Conservation (phyloP, 2,329 filamentous ascomycete genomes). For the Corinectria fuckeliana region DNA sequence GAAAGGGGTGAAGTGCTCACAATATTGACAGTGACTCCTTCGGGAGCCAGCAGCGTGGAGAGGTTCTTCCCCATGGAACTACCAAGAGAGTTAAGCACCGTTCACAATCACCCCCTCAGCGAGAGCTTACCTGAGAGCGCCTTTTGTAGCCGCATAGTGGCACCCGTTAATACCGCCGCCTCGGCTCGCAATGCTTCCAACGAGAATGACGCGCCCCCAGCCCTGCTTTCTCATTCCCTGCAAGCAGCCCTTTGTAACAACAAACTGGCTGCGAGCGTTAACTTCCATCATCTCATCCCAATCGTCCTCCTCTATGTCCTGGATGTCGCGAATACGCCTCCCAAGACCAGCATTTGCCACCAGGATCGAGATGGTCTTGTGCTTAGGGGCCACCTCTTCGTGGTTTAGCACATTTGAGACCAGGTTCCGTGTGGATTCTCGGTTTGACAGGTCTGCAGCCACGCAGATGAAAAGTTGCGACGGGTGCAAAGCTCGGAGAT, state of each 20-base stretch:
- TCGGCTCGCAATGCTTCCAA: slow-evolving; percentile 43
- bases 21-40: slow-evolving; percentile 45
- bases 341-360: slow-evolving; percentile 33
- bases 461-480: slow-evolving; percentile 38
- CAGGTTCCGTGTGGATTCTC: slow-evolving; percentile 21
- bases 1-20: slow-evolving; percentile 26
- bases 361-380: slow-evolving; percentile 8
- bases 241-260: slow-evolving; percentile 42
- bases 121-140: slow-evolving; percentile 33
- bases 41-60: slow-evolving; percentile 40
- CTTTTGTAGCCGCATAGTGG: slow-evolving; percentile 45
- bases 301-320: slow-evolving; percentile 43
- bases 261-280: slow-evolving; percentile 44
- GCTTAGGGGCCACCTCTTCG: slow-evolving; percentile 14
- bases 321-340: slow-evolving; percentile 43
- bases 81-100: slow-evolving; percentile 2
- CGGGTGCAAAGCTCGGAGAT: slow-evolving; percentile 34
- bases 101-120: not conserved
- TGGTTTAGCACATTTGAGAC: slow-evolving; percentile 8
- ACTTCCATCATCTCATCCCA: slow-evolving; percentile 47
- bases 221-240: slow-evolving; percentile 40
- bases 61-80: slow-evolving; percentile 47
- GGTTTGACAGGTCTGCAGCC: slow-evolving; percentile 38
- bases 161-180: slow-evolving; percentile 45
- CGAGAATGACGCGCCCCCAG: slow-evolving; percentile 43